Conservation (phyloP, 768 basidiomycete species). For the Coprinellus micaceus region DNA sequence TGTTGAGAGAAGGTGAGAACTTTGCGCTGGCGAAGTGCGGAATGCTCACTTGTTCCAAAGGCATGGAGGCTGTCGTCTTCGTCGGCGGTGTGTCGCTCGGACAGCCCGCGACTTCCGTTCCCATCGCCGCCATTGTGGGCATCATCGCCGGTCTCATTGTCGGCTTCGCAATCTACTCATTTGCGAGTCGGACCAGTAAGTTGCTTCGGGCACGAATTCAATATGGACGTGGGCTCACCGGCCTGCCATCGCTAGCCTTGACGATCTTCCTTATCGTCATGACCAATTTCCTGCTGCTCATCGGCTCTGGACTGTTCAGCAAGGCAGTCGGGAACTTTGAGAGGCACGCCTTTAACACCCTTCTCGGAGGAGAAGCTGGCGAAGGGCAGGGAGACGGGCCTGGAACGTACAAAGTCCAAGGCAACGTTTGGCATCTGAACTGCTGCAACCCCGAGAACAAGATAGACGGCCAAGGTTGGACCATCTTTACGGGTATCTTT, state of each 20-base stretch:
- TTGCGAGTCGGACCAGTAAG: constrained; percentile 70
- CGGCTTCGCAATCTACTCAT: constrained; percentile 77
- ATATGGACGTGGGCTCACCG: no score
- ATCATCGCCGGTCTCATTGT: constrained; percentile 70
- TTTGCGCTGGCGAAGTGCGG: neutral
- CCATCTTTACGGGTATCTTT: constrained; percentile 79
- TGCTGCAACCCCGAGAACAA: constrained; percentile 68
- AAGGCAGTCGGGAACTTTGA: constrained; percentile 74
- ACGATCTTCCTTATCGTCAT: constrained; percentile 87
- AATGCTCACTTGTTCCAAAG: constrained; percentile 25
- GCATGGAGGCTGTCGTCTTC: constrained; percentile 88
- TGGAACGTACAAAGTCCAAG: constrained; percentile 76
- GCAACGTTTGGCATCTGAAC: constrained; percentile 84
- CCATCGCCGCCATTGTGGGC: constrained; percentile 86
- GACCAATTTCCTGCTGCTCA: constrained; percentile 88
- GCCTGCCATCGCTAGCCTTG: constrained; percentile 46
- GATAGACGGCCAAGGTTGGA: constrained; percentile 58
- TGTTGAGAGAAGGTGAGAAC: constrained; percentile 77
- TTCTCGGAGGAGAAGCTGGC: constrained; percentile 74
- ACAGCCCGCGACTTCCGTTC: constrained; percentile 78
- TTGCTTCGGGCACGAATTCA: no score
- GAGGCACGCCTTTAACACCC: constrained; percentile 55
- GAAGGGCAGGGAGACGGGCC: constrained; percentile 71
- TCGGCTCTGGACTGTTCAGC: constrained; percentile 91
- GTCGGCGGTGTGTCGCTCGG: constrained; percentile 91